Evolutionary conservation across 1,284 basidiomycete genomes (phyloP).

Genomic region (Cryptococcus sp.): DNA sequence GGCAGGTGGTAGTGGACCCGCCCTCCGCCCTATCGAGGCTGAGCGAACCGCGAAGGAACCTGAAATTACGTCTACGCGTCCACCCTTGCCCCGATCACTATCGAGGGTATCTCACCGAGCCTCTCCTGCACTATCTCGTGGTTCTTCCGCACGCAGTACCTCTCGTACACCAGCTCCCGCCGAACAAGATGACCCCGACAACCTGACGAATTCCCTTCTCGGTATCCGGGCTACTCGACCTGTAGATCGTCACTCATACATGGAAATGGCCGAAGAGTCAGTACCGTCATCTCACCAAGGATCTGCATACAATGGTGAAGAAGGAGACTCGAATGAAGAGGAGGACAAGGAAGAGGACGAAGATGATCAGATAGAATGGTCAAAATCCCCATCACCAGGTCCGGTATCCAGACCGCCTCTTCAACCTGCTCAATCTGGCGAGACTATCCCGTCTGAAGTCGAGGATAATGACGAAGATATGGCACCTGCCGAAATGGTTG

Average conservation of each 20-base stretch:
- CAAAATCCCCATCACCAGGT: conserved; percentile 44
- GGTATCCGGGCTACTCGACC: background rate
- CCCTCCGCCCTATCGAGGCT: too few relatives aligned
- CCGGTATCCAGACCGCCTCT: conserved; percentile 27
- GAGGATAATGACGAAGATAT: conserved; percentile 56
- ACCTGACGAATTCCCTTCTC: background rate
- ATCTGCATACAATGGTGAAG: background rate
- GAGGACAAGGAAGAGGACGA: conserved; percentile 20
- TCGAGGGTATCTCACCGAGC: background rate
- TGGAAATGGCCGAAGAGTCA: background rate
- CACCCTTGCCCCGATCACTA: background rate
- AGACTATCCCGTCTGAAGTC: conserved; percentile 21
- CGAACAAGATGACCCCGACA: background rate
- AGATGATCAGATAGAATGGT: conserved; percentile 31
- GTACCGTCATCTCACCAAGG: background rate
- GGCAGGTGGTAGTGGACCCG: too few relatives aligned
- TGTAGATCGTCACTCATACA: background rate
- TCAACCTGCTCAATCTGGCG: conserved; percentile 16
- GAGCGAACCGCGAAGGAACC: too few relatives aligned
- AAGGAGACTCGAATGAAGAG: conserved; percentile 7
- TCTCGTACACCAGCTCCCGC: background rate
- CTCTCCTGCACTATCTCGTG: background rate
- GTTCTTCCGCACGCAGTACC: background rate
- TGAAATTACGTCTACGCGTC: background rate
- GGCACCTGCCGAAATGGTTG: conserved; percentile 58